phyloP scores from a whole-genome alignment of 257 asterid species.

The Nicotiana attenuata region DNA sequence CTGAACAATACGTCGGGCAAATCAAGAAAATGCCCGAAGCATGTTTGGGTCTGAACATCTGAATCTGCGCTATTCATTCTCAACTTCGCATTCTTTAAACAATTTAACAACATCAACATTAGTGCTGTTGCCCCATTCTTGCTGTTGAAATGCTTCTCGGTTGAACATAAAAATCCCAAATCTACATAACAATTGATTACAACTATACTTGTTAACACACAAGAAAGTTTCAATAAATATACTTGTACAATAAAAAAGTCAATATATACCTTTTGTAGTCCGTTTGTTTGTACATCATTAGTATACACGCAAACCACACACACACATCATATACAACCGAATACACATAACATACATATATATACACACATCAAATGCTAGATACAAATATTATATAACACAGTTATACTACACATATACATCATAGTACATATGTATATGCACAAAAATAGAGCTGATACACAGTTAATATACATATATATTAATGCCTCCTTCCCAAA shows the following conservation, averaged over 20 bases:
- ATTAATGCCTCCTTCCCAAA: no score
- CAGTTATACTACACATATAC: not conserved
- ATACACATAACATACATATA: not conserved
- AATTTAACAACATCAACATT: constrained; percentile 2
- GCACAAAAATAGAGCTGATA: not conserved
- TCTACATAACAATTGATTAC: not conserved
- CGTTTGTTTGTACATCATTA: not conserved
- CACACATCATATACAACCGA: not conserved
- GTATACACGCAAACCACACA: not conserved
- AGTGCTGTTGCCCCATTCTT: constrained; percentile 5
- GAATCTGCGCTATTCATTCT: constrained; percentile 5
- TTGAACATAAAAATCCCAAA: not conserved
- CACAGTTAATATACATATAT: no score
- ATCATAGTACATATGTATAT: not conserved
- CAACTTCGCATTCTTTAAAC: constrained; percentile 2
- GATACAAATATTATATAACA: no score
- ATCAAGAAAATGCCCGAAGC: constrained; percentile 7
- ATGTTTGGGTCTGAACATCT: constrained; percentile 10
- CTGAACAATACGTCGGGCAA: not conserved
- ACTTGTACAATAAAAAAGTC: not conserved
- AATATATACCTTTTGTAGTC: not conserved
- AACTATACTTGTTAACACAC: not conserved
- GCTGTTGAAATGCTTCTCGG: not conserved
- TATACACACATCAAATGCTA: no score
- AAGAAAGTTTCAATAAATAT: not conserved